Percentiles rank a stretch among this genome's conserved stretches.
Evolutionary conservation across 352 stramenopile genomes (phyloP).

Genomic region (Phytopythium chamaehyphon): DNA sequence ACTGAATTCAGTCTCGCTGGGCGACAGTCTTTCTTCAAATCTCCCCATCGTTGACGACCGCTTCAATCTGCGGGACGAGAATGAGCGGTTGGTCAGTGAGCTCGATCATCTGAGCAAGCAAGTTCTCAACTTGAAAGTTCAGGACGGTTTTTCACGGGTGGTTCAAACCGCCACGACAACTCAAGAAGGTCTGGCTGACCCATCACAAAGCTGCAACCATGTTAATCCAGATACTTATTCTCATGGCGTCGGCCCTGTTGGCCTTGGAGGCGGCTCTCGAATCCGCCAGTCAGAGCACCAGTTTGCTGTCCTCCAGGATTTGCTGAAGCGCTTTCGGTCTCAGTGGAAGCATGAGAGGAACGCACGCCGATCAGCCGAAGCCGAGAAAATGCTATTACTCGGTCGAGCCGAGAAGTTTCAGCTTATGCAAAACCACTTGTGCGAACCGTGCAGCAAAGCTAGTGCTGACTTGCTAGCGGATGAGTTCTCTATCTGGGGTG

Average conservation of each 20-base stretch:
- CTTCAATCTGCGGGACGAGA: slow-evolving; percentile 45
- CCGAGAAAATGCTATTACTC: slow-evolving; percentile 37
- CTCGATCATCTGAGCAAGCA: slow-evolving; percentile 39
- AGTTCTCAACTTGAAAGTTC: slow-evolving; percentile 35
- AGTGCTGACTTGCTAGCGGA: slow-evolving; percentile 20
- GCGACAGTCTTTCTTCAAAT: background rate
- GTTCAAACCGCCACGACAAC: background rate
- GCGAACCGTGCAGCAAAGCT: slow-evolving; percentile 19
- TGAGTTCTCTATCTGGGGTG: slow-evolving; percentile 39
- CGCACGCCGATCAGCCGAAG: slow-evolving; percentile 24
- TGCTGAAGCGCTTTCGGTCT: slow-evolving; percentile 40
- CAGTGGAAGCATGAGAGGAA: slow-evolving; percentile 51
- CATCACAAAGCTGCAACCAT: background rate
- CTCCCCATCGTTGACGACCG: slow-evolving; percentile 17
- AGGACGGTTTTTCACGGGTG: slow-evolving; percentile 11
- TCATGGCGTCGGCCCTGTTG: slow-evolving; percentile 13
- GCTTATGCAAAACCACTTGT: slow-evolving; percentile 22
- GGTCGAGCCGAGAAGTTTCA: slow-evolving; percentile 34
- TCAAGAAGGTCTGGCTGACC: background rate
- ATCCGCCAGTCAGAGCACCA: slow-evolving; percentile 49
- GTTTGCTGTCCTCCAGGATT: slow-evolving; percentile 36
- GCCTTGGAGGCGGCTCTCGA: slow-evolving; percentile 21
- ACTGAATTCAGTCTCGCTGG: slow-evolving; percentile 12
- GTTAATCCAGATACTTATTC: background rate
- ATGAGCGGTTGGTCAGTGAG: slow-evolving; percentile 37